A percentile compares a stretch with the other conserved stretches of the same genome.
These are phyloP conservation scores for Sphaceloma murrayae DNA, from an alignment of 2,329 filamentous ascomycete genomes.

Conservation along the genomic window DNA sequence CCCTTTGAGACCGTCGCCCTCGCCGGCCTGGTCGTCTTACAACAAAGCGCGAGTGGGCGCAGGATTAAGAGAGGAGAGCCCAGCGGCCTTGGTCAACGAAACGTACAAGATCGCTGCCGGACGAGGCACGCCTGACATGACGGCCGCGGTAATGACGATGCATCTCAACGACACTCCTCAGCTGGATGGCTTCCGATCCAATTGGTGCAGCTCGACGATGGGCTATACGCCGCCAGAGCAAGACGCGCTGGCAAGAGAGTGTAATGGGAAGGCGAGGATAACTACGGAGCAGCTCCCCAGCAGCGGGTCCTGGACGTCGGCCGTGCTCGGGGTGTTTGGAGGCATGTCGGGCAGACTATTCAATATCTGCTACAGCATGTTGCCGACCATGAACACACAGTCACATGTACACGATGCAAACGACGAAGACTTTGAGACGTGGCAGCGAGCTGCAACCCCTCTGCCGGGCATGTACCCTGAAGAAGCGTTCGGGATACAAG, in stretches of 20 bases:
- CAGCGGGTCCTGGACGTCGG: slow-evolving; percentile 45
- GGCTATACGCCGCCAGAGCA: too few relatives aligned
- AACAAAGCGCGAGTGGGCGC: neutral
- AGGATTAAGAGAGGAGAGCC: slow-evolving; percentile 5
- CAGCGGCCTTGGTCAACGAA: slow-evolving; percentile 39
- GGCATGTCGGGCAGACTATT: slow-evolving; percentile 68
- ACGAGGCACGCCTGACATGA: slow-evolving; percentile 38
- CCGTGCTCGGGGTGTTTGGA: slow-evolving; percentile 54
- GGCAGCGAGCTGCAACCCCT: slow-evolving; percentile 31
- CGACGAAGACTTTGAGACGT: slow-evolving; percentile 14
- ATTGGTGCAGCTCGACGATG: slow-evolving; percentile 19
- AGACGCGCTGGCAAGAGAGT: slow-evolving; percentile 25
- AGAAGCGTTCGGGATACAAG: slow-evolving; percentile 32
- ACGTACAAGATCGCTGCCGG: slow-evolving; percentile 43
- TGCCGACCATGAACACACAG: slow-evolving; percentile 17
- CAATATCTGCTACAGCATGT: slow-evolving; percentile 57
- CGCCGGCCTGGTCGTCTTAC: neutral
- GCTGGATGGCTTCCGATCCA: slow-evolving; percentile 26
- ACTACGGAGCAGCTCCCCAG: slow-evolving; percentile 17
- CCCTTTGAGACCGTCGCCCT: slow-evolving; percentile 1
- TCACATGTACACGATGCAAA: slow-evolving; percentile 7
- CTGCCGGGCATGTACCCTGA: slow-evolving; percentile 47
- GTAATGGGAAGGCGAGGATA: slow-evolving; percentile 26
- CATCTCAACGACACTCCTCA: slow-evolving; percentile 23
- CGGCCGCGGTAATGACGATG: slow-evolving; percentile 30